These are phyloP conservation scores for Gamarada debralockiae DNA, from an alignment of 495 filamentous ascomycete species.

Conservation along the genomic window DNA sequence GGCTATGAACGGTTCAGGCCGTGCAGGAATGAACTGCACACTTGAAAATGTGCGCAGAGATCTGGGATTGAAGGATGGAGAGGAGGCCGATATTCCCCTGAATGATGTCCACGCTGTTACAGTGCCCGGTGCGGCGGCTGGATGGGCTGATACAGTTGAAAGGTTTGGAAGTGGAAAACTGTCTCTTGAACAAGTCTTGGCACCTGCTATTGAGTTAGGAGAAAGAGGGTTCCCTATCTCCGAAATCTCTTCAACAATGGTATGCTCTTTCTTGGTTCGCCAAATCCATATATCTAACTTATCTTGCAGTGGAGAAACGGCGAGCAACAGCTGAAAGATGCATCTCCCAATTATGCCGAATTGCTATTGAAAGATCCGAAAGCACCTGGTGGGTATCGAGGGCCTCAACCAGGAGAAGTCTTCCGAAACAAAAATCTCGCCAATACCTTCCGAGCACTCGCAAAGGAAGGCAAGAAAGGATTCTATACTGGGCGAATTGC, in stretches of 20 bases:
- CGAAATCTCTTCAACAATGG: conserved; percentile 67
- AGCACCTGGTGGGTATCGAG: conserved; percentile 58
- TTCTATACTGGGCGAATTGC: conserved; percentile 89
- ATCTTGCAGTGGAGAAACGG: conserved; percentile 58
- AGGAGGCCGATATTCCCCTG: conserved; percentile 66
- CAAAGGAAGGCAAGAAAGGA: conserved; percentile 76
- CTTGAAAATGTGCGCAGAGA: conserved; percentile 65
- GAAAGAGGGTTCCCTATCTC: conserved; percentile 89
- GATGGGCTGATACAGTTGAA: conserved; percentile 91
- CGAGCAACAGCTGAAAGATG: conserved; percentile 56
- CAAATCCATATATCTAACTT: not conserved
- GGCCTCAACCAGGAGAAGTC: conserved; percentile 80
- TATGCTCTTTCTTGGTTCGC: conserved; percentile 36
- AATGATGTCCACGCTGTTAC: conserved; percentile 75
- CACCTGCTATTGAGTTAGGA: conserved; percentile 79
- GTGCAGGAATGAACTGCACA: conserved; percentile 65
- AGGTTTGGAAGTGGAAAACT: conserved; percentile 88
- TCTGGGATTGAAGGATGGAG: conserved; percentile 61
- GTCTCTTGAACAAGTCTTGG: conserved; percentile 70
- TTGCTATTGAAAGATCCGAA: conserved; percentile 73
- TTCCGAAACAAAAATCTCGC: conserved; percentile 82
- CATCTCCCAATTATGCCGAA: conserved; percentile 80
- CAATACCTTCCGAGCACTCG: conserved; percentile 76
- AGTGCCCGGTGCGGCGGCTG: conserved; percentile 86
- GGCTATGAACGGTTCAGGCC: conserved; percentile 87